phyloP scores from a whole-genome alignment of 371 early-diverging fungal species.

The Apophysomyces trapeziformis region DNA sequence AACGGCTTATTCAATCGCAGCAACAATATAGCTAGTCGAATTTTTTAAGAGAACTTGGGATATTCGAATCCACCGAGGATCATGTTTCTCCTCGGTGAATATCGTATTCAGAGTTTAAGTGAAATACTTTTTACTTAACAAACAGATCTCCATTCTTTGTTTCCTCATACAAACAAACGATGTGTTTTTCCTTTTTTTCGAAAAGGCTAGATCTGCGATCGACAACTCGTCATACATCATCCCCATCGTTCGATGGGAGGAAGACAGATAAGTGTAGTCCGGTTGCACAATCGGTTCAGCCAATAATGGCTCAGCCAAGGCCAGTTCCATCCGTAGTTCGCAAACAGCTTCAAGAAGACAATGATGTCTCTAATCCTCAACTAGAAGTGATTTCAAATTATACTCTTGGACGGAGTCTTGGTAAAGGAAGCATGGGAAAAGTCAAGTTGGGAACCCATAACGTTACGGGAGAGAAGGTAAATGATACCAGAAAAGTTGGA shows the following conservation, averaged over 20 bases:
- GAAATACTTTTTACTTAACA: background rate
- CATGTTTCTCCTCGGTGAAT: conserved; percentile 11
- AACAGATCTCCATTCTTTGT: conserved; percentile 10
- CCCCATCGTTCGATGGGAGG: background rate
- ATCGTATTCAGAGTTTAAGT: background rate
- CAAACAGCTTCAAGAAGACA: background rate
- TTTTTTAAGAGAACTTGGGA: no score
- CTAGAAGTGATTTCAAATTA: conserved; percentile 23
- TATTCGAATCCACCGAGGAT: background rate
- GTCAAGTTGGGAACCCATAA: conserved; percentile 51
- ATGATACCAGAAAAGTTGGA: background rate
- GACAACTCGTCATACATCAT: background rate
- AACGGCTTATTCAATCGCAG: background rate
- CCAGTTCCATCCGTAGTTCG: background rate
- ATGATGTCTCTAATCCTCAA: background rate
- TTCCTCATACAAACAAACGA: conserved; percentile 7
- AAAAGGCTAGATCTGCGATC: conserved; percentile 1
- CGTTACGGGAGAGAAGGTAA: conserved; percentile 50
- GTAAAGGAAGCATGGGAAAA: conserved; percentile 53
- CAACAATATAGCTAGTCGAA: background rate
- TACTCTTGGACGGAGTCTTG: conserved; percentile 43
- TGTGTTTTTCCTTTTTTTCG: conserved; percentile 7
- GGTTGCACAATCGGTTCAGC: background rate
- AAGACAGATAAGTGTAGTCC: conserved; percentile 2
- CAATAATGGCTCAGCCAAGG: background rate